phyloP scores from a whole-genome alignment of 177 flowering plant genomes.

The Vitis hybrid region DNA sequence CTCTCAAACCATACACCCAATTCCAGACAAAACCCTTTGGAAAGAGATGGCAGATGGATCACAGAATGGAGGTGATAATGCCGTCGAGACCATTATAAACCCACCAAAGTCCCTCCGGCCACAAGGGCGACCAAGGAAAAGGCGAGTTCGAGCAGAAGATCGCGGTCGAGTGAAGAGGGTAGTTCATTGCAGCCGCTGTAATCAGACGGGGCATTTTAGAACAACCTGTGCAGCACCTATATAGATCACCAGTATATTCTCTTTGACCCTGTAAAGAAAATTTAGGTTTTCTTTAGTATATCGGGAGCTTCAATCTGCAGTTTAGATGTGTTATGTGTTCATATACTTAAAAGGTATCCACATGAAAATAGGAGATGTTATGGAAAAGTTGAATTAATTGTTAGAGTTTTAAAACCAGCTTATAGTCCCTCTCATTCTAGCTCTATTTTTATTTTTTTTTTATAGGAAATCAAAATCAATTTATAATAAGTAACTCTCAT shows the following conservation, averaged over 20 bases:
- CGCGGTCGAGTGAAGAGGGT: slow-evolving; percentile 27
- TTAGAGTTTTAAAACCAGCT: neutral
- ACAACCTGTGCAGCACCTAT: slow-evolving; percentile 21
- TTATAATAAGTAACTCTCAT: neutral
- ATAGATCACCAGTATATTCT: slow-evolving; percentile 6
- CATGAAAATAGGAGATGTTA: neutral
- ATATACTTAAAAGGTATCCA: neutral
- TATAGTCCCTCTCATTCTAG: neutral
- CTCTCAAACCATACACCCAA: slow-evolving; percentile 29
- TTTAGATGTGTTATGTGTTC: neutral
- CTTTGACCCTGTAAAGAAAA: neutral
- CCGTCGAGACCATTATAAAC: slow-evolving; percentile 14
- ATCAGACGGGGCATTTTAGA: slow-evolving; percentile 30
- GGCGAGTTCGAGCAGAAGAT: slow-evolving; percentile 24
- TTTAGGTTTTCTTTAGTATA: neutral
- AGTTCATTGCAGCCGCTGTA: slow-evolving; percentile 31
- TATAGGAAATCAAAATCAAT: too few species aligned
- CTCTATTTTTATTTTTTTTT: neutral
- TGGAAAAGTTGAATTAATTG: neutral
- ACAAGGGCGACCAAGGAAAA: slow-evolving; percentile 25
- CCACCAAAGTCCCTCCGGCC: slow-evolving; percentile 29
- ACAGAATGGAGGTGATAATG: slow-evolving; percentile 3
- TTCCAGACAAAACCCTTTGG: slow-evolving; percentile 29
- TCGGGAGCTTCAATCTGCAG: neutral
- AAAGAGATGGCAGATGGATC: slow-evolving; percentile 16